These are phyloP conservation scores for Fusarium foetens DNA, from an alignment of 2,329 filamentous ascomycete genomes.

Conservation along the genomic window DNA sequence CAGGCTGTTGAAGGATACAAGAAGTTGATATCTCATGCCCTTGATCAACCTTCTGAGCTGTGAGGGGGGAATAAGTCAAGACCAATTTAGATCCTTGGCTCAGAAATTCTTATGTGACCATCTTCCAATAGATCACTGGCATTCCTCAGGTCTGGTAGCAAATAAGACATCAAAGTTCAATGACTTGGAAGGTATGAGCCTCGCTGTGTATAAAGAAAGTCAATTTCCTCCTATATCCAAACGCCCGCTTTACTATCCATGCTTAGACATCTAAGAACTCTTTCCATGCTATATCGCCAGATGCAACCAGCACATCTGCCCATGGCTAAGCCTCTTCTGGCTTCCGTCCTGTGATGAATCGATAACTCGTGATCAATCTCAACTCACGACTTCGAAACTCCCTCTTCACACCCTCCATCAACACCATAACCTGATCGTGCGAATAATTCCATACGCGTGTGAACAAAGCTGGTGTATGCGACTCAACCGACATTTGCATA, in stretches of 20 bases:
- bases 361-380: slow-evolving; percentile 37
- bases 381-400: slow-evolving; percentile 50
- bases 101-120: too few relatives aligned
- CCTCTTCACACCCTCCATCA: slow-evolving; percentile 61
- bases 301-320: background rate
- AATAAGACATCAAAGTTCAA: background rate
- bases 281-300: background rate
- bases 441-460: slow-evolving; percentile 52
- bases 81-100: too few relatives aligned
- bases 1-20: background rate
- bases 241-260: background rate
- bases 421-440: slow-evolving; percentile 53
- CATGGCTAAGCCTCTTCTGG: background rate
- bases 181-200: background rate
- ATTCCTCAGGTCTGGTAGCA: background rate
- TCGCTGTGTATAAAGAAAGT: accelerated
- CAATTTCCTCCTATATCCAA: background rate
- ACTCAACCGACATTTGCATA: slow-evolving; percentile 57
- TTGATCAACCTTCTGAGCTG: background rate
- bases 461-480: slow-evolving; percentile 54
- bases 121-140: too few relatives aligned
- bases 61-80: background rate
- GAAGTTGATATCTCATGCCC: background rate
- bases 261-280: background rate
- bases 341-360: slow-evolving; percentile 35